These are phyloP conservation scores for Solanum hybrid DNA, from an alignment of 305 asterid genomes.

Conservation along the genomic window DNA sequence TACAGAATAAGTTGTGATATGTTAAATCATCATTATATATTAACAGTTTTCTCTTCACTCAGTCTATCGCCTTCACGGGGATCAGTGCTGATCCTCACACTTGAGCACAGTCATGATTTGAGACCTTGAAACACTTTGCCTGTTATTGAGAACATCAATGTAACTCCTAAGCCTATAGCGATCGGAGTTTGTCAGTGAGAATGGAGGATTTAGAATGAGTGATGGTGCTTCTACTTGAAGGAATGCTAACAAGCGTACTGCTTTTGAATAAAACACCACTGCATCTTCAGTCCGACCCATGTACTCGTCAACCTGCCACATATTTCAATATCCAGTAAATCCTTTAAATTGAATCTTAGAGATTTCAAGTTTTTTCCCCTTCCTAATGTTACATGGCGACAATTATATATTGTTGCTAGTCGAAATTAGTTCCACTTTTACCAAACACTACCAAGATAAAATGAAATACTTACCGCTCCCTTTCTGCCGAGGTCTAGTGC, in stretches of 20 bases:
- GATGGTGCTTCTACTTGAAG: constrained; percentile 75
- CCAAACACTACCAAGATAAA: neutral
- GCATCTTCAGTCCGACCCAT: constrained; percentile 57
- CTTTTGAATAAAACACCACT: constrained; percentile 55
- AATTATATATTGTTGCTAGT: neutral
- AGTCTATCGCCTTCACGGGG: constrained; percentile 13
- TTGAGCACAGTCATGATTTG: constrained; percentile 49
- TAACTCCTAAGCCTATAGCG: constrained; percentile 57
- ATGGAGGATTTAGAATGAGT: constrained; percentile 81
- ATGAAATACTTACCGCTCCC: constrained; percentile 66
- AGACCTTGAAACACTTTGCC: constrained; percentile 61
- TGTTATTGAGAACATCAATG: constrained; percentile 50
- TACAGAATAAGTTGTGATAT: neutral
- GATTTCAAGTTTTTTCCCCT: neutral
- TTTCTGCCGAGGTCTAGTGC: constrained; percentile 67
- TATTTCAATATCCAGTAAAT: neutral
- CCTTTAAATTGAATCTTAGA: neutral
- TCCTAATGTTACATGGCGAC: neutral
- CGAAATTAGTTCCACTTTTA: neutral
- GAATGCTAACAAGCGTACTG: constrained; percentile 46
- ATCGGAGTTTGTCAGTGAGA: constrained; percentile 66
- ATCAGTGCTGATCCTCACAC: constrained; percentile 34
- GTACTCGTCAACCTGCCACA: constrained; percentile 74
- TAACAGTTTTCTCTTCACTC: neutral
- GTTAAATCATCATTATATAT: neutral